phyloP scores from a whole-genome alignment of 2,329 filamentous ascomycete genomes.

The Pseudogymnoascus verrucosus region DNA sequence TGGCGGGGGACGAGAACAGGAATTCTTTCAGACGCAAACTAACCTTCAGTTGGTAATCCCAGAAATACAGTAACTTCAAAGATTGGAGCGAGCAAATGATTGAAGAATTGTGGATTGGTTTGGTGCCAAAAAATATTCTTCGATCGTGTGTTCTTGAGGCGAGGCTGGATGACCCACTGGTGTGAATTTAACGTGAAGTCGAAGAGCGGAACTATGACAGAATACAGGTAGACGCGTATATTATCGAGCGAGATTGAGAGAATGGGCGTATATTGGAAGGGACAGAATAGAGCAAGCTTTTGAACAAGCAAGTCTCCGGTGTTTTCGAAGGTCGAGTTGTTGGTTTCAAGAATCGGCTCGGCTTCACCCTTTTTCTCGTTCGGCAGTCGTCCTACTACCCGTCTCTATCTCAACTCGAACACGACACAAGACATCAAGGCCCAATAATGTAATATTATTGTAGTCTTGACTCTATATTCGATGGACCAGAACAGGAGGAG shows the following conservation, averaged over 20 bases:
- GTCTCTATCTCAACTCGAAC: slow-evolving; percentile 7
- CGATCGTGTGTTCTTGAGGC: slow-evolving; percentile 5
- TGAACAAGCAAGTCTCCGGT: neutral
- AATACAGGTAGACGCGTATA: neutral
- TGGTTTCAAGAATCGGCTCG: neutral
- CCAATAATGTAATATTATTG: neutral
- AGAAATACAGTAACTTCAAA: slow-evolving; percentile 3
- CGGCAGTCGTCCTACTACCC: slow-evolving; percentile 1
- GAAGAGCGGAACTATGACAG: slow-evolving; percentile 6
- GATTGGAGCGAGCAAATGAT: slow-evolving; percentile 5
- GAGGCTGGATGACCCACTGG: slow-evolving; percentile 8
- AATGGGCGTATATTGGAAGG: slow-evolving; percentile 5
- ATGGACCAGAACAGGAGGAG: neutral
- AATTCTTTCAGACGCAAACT: neutral
- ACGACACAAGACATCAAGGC: slow-evolving; percentile 9
- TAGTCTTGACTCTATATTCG: neutral
- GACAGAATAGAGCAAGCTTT: neutral
- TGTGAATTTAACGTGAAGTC: slow-evolving; percentile 5
- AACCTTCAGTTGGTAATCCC: neutral
- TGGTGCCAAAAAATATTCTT: slow-evolving; percentile 2
- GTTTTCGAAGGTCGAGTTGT: neutral
- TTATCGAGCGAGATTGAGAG: neutral
- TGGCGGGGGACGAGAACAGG: neutral
- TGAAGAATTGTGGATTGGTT: neutral
- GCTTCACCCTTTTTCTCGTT: slow-evolving; percentile 1